Evolutionary conservation across 2,329 filamentous ascomycete species (phyloP).

Genomic region (Alternaria ventricosa): DNA sequence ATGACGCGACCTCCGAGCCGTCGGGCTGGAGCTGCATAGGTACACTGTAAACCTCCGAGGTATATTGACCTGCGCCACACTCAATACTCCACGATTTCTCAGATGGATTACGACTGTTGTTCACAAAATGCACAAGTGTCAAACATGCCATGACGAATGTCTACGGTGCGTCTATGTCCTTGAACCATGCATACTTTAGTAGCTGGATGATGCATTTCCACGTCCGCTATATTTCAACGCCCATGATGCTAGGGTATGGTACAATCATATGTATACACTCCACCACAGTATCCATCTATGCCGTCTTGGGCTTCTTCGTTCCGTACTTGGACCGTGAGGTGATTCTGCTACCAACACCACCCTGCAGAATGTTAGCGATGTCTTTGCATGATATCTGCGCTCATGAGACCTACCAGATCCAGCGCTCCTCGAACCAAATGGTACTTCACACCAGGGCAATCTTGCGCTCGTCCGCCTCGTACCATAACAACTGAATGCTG

Average conservation of each 20-base stretch:
- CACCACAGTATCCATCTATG: conserved; percentile 17
- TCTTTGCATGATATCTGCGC: background rate
- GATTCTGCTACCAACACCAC: conserved; percentile 84
- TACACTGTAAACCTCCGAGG: conserved; percentile 5
- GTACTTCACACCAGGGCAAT: conserved; percentile 98
- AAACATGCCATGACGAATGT: background rate
- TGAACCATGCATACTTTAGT: background rate
- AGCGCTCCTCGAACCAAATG: conserved; percentile 88
- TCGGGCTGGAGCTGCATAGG: background rate
- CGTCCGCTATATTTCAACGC: conserved; percentile 21
- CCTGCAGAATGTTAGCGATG: conserved; percentile 61
- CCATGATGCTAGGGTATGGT: conserved; percentile 36
- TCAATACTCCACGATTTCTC: background rate
- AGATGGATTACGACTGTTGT: background rate
- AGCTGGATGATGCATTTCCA: background rate
- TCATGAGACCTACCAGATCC: conserved; percentile 75
- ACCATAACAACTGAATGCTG: conserved; percentile 98
- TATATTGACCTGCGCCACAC: background rate
- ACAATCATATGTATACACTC: conserved; percentile 30
- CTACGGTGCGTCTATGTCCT: background rate
- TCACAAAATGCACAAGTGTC: background rate
- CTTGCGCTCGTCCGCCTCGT: conserved; percentile 89
- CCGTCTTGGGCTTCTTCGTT: conserved; percentile 92
- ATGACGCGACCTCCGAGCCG: conserved; percentile 12
- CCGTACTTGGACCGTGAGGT: conserved; percentile 95